Percentiles rank a stretch among this genome's conserved stretches.
phyloP scores from a whole-genome alignment of 441 rosid species.

The Gossypium trilobum region DNA sequence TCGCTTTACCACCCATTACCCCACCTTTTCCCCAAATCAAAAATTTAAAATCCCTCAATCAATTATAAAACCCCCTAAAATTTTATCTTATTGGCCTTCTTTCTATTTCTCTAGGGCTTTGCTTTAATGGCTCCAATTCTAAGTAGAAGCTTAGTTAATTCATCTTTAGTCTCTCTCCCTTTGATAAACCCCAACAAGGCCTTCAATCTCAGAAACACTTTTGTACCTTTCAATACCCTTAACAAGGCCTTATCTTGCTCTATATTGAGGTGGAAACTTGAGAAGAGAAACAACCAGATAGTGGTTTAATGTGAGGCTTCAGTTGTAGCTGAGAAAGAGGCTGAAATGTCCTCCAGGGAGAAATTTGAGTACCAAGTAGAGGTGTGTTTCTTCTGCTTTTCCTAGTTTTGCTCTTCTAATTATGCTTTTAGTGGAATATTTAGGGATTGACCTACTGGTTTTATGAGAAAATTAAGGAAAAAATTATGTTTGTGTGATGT shows the following conservation, averaged over 20 bases:
- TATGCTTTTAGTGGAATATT: not conserved
- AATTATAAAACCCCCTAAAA: conserved; percentile 9
- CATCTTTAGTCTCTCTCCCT: conserved; percentile 12
- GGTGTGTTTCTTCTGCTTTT: conserved; percentile 39
- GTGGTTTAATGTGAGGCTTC: conserved; percentile 51
- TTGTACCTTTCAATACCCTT: too few relatives aligned
- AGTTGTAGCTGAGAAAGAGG: conserved; percentile 77
- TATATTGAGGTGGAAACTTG: conserved; percentile 35
- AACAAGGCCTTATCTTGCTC: too few relatives aligned
- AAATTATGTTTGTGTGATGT: not conserved
- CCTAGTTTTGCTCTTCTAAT: not conserved
- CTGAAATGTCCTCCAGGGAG: conserved; percentile 66
- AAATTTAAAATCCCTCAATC: too few relatives aligned
- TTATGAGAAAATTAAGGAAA: not conserved
- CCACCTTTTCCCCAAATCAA: not conserved
- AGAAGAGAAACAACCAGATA: conserved; percentile 38
- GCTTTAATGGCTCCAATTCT: conserved; percentile 65
- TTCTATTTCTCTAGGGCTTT: conserved; percentile 6
- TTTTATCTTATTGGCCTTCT: not conserved
- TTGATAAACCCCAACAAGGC: too few relatives aligned
- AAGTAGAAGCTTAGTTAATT: conserved; percentile 49
- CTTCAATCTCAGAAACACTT: too few relatives aligned
- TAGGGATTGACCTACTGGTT: not conserved
- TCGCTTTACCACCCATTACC: not conserved
- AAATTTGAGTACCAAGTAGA: conserved; percentile 95